These are phyloP conservation scores for Vigna radiata DNA, from an alignment of 306 rosid genomes.

Conservation along the genomic window DNA sequence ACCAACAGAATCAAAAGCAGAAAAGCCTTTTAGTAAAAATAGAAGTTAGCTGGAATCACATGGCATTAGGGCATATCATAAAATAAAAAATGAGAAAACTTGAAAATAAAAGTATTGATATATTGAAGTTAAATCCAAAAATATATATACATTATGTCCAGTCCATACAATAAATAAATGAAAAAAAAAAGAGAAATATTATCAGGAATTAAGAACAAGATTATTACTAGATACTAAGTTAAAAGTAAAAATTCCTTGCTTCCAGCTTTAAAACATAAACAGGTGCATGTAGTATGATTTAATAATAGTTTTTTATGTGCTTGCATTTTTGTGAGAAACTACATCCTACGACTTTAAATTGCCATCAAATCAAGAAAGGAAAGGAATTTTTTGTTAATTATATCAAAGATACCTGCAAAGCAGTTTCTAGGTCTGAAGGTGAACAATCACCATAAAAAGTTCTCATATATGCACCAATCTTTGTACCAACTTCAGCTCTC, in stretches of 20 bases:
- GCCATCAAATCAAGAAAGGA: slow-evolving; percentile 30
- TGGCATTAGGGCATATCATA: slow-evolving; percentile 10
- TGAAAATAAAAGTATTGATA: slow-evolving; percentile 11
- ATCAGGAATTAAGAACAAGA: slow-evolving; percentile 25
- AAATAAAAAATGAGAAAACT: not conserved
- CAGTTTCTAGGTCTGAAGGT: slow-evolving; percentile 96
- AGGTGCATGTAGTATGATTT: not conserved
- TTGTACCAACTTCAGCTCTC: slow-evolving; percentile 96
- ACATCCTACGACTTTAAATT: not conserved
- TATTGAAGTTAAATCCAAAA: slow-evolving; percentile 16
- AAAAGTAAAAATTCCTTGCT: slow-evolving; percentile 17
- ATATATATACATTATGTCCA: not conserved
- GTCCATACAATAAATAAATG: not conserved
- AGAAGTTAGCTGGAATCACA: slow-evolving; percentile 13
- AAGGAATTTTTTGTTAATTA: slow-evolving; percentile 20
- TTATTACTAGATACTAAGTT: slow-evolving; percentile 14
- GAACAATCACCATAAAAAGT: slow-evolving; percentile 94
- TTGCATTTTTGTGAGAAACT: slow-evolving; percentile 19
- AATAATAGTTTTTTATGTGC: slow-evolving; percentile 8
- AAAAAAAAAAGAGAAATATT: slow-evolving; percentile 22
- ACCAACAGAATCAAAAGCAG: slow-evolving; percentile 15
- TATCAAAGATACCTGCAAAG: slow-evolving; percentile 80
- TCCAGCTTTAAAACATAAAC: slow-evolving; percentile 34
- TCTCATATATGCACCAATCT: slow-evolving; percentile 97
- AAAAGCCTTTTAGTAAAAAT: slow-evolving; percentile 1